Evolutionary conservation across 805 yeast species (phyloP), one percentile per base, ranked within the genome.

Genomic region (Cyberlindnera meyerae): DNA sequence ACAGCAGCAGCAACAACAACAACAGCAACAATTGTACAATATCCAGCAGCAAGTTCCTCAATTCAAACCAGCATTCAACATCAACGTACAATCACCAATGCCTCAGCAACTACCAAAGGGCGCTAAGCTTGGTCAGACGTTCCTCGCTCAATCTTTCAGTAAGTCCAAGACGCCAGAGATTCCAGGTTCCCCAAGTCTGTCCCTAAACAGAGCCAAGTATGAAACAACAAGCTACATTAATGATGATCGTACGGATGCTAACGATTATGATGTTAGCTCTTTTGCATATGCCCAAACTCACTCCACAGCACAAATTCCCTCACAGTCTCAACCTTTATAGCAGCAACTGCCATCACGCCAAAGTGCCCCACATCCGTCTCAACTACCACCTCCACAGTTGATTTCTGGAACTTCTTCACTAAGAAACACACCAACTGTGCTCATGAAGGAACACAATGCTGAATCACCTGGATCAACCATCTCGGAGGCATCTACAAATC

Each of bases 401-500:
- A 18, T 26, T 8, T 18, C 33, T 14, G 20, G 37, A 3, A 25
- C 21, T 4, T 26, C 39, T 4, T 6, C 14, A 3, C 33, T 29
- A 13, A 38, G 33, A 29, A 5, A 27, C 17, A 35, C 36, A 3
- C 44, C 43, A 14, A 24, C 37, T 3, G 36, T 39, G 8, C 27
- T 39, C 16, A 30, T 40, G 29, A 43, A 49, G 24, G 48, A 47
- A 11, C 40, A 34, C 1, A 43, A 34, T 18, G 47, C 51, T 5
- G 49, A 48, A 17, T 48, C 52, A 2, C 52, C 52, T 12, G 50
- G 45, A 8, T 45, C 45, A 13, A 40, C 45, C 20, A 40, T 45
- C 26, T 38, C 43, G 3, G 45, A 45, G 24, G 39, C 45, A 7
- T 38, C 47, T 2, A 36, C 39, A 5, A 36, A 39, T 16, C 34